phyloP scores from a whole-genome alignment of 1,284 basidiomycete species.

The Microbotryum lychnidis-dioicae region DNA sequence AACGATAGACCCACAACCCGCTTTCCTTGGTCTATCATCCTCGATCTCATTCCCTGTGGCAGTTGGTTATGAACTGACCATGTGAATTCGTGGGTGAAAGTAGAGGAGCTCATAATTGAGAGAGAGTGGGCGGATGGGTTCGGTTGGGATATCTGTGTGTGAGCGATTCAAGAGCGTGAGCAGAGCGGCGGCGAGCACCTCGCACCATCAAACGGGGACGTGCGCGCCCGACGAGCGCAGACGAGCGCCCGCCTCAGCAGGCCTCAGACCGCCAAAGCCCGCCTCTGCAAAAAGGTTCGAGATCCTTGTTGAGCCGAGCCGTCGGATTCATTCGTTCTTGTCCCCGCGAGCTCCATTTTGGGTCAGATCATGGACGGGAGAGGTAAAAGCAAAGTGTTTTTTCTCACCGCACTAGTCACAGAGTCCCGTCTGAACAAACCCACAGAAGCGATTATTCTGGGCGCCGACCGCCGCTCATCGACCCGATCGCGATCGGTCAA shows the following conservation, averaged over 20 bases:
- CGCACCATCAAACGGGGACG: not conserved
- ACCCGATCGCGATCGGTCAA: not conserved
- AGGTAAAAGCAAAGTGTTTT: too few species aligned
- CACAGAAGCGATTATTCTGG: too few species aligned
- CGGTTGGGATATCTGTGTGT: not conserved
- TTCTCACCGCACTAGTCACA: too few species aligned
- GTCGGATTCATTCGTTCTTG: not conserved
- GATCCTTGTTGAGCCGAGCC: too few species aligned
- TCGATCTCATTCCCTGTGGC: not conserved
- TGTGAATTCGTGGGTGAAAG: slow-evolving; percentile 7
- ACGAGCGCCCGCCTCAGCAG: not conserved
- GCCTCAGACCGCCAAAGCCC: too few species aligned
- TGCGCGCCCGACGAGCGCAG: not conserved
- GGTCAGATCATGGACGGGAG: too few species aligned
- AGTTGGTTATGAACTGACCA: not conserved
- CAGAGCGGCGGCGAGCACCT: not conserved
- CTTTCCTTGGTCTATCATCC: not conserved
- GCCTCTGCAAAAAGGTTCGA: too few species aligned
- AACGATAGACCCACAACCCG: not conserved
- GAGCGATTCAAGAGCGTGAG: not conserved
- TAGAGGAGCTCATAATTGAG: not conserved
- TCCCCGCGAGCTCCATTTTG: too few species aligned
- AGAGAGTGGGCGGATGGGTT: not conserved
- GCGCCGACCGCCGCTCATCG: not conserved
- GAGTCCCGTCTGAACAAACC: too few species aligned